A percentile compares a stretch with the other conserved stretches of the same genome.
phyloP scores from a whole-genome alignment of 2,329 filamentous ascomycete genomes.

The Cladobotryum mycophilum region DNA sequence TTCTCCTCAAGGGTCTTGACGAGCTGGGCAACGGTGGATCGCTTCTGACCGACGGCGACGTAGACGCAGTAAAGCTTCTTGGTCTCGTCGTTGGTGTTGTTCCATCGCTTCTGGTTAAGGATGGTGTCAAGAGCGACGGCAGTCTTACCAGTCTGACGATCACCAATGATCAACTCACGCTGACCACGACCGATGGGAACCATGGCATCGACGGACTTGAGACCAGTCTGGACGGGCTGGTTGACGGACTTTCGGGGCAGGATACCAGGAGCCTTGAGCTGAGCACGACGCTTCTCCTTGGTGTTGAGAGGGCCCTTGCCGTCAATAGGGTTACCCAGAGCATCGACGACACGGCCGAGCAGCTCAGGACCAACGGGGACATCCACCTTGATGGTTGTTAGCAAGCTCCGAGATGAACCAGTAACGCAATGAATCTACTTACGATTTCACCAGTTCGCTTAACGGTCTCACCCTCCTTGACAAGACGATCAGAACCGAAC shows the following conservation, averaged over 20 bases:
- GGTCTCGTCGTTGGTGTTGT: constrained; percentile 74
- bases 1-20: constrained; percentile 99
- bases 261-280: constrained; percentile 98
- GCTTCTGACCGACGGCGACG: constrained; percentile 98
- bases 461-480: constrained; percentile 98
- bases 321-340: constrained; percentile 98
- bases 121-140: constrained; percentile 97
- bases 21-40: constrained; percentile 97
- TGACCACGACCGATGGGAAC: constrained; percentile 99
- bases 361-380: constrained; percentile 88
- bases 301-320: constrained; percentile 97
- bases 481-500: constrained; percentile 99
- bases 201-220: constrained; percentile 99
- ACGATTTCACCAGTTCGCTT: constrained; percentile 99
- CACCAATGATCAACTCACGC: constrained; percentile 99
- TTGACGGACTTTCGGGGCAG: constrained; percentile 95
- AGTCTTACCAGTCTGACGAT: constrained; percentile 99
- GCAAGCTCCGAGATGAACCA: constrained; percentile 18
- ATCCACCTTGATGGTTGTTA: constrained; percentile 63
- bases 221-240: constrained; percentile 97
- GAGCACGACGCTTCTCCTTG: constrained; percentile 87
- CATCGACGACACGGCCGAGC: constrained; percentile 97
- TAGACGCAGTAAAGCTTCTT: constrained; percentile 99
- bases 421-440: constrained; percentile 36
- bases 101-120: constrained; percentile 99